phyloP scores from a whole-genome alignment of 495 filamentous ascomycete species.

The Aspergillus baeticus region DNA sequence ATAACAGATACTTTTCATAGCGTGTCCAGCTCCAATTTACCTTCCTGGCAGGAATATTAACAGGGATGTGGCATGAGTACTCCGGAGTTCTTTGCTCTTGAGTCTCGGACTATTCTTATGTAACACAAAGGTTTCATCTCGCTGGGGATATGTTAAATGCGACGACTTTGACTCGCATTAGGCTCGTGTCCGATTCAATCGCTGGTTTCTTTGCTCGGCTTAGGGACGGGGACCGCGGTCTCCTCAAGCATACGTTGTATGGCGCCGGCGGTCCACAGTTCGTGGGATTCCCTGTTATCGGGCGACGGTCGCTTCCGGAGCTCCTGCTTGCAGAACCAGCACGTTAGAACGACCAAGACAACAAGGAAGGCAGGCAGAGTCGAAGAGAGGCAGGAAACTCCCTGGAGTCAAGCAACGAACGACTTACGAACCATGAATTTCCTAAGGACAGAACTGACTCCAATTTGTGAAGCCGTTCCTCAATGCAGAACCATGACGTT shows the following conservation, averaged over 20 bases:
- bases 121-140: constrained; percentile 1
- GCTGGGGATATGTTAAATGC: background rate
- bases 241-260: background rate
- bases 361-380: no score
- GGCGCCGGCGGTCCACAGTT: constrained; percentile 3
- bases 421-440: no score
- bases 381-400: no score
- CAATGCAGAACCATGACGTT: background rate
- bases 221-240: background rate
- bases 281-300: background rate
- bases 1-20: no score
- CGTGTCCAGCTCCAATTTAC: no score
- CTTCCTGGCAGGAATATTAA: no score
- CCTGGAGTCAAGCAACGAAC: no score
- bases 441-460: background rate
- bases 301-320: background rate
- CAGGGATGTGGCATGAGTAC: no score
- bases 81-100: background rate
- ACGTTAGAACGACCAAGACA: background rate
- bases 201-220: background rate
- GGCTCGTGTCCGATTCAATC: background rate
- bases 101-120: background rate
- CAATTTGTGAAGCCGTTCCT: background rate
- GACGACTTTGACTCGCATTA: background rate
- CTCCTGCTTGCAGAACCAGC: background rate